Evolutionary conservation across 163 green algal genomes (phyloP).

Genomic region (Chlamydomonas reinhardtii): DNA sequence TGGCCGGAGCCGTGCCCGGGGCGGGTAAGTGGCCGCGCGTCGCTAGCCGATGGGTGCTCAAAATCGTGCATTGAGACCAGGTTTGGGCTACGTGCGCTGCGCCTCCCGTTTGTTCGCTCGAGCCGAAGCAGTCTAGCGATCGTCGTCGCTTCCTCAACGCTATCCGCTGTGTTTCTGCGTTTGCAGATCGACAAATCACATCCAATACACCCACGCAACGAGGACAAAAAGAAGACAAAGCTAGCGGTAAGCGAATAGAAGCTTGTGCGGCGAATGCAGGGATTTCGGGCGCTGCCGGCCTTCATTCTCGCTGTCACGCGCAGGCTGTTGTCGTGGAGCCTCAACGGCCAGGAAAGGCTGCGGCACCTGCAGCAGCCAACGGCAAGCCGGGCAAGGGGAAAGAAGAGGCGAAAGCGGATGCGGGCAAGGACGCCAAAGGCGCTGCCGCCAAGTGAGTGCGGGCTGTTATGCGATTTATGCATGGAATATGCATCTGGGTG

Average conservation of each 20-base stretch:
- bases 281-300: not conserved
- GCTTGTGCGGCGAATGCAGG: too few species aligned
- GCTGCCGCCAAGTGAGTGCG: constrained; percentile 21
- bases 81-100: too few species aligned
- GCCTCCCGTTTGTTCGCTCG: too few species aligned
- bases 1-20: constrained; percentile 82
- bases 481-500: too few species aligned
- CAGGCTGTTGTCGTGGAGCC: constrained; percentile 36
- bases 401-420: constrained; percentile 41
- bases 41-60: too few species aligned
- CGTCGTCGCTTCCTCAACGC: too few species aligned
- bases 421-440: constrained; percentile 44
- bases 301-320: not conserved
- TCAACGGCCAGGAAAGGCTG: constrained; percentile 20
- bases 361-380: not conserved
- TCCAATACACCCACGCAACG: constrained; percentile 83
- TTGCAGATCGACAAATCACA: constrained; percentile 90
- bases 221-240: constrained; percentile 83
- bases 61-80: too few species aligned
- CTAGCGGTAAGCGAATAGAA: constrained; percentile 18
- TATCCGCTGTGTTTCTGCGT: not conserved
- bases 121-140: too few species aligned
- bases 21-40: constrained; percentile 67
- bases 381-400: constrained; percentile 50
- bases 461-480: not conserved